Base-by-base conservation (phyloP, 2,329 filamentous ascomycete genomes). In the Sporothrix schenckii region DNA sequence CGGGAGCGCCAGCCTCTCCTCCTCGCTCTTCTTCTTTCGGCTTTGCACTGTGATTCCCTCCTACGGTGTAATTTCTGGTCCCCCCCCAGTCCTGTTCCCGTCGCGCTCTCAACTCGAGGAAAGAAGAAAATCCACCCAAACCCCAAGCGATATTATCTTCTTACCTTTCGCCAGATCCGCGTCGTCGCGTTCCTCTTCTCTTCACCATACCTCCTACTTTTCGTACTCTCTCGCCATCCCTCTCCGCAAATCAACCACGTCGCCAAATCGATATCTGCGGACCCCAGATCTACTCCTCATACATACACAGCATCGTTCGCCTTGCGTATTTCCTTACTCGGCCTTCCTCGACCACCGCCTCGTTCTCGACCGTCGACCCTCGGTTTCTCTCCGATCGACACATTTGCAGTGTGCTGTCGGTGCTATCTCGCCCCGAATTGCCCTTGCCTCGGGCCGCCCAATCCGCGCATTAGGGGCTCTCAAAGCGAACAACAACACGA, bases 381-480 rank as follows among this genome's bases (percentile, higher is more conserved):
- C 58, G 39, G 19, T 4, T 24, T 60, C 47, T n/a, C 49, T 47
- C 27, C 27, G 67, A 60, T 54, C 56, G 56, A 53, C 68, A 6
- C 61, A 47, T 9, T 63, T 41, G 49, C 56, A 21, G 68, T 47
- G 67, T 63, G 68, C 60, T 53, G 16, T 27, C 39, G 58, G 50
- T 61, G 27, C 58, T 41, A 30, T 44, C 63, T 56, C 49, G 21
- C 47, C n/a, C 66, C 60, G 53, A 44, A 65, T 61, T 69, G 69
- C 60, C 34, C 66, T 69, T 70, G 56, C 67, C 44, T 68, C 70
- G 70, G 72, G 34, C 72, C 70, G 66, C 66, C 66, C 61, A 72
- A 70, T 66, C 72, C 66, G 61, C 53, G 72, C 60, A 60, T 70
- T 70, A 70, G 72, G 70, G 68, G 68, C 63, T 34, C n/a, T 21